Evolutionary conservation across 129 eudicot genomes (phyloP), one percentile per base, ranked within the genome.

Genomic region (Heracleum sosnowskyi): DNA sequence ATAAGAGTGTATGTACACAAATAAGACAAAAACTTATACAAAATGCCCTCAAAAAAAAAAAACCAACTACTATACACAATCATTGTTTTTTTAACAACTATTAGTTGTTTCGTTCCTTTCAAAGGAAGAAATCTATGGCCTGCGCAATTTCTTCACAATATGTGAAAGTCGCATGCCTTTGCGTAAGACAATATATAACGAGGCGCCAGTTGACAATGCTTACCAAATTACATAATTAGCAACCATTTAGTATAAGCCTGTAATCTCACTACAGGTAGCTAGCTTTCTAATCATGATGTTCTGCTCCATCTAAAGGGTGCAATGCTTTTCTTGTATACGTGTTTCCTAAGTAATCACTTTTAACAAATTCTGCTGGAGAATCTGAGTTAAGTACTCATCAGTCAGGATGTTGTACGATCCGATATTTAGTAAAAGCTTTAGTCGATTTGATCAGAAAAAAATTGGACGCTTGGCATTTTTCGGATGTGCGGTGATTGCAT

Each of bases 361-460:
- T 24, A 41, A 78, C 64, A 78, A 47, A 1, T 76, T 31, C 45
- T 9, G 17, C 71, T 0, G 10, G 8, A 66, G 31, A 26, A n/a
- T 26, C 68, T n/a, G 33, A 60, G 33, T 60, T 60, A 26, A 60
- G 36, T 13, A 66, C 39, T 66, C 10, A 62, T 28, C 34, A 13
- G 24, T 66, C 72, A 33, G 42, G 10, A 69, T 69, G 42, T 69
- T 89, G 96, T 85, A 86, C 55, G 88, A 90, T 81, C 87, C 88
- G 37, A 90, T 84, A 22, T 70, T 90, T 22, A 83, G 86, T 24
- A 85, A 90, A 78, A 92, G 93, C 77, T 92, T 88, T 64, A 87
- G 85, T 69, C 75, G 69, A 5, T 53, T 80, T 13, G 96, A 90
- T 60, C 90, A 86, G 46, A 82, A 82, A 64, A 77, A 81, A 80